Evolutionary conservation across 305 asterid species (phyloP), one percentile per base, ranked within the genome.

Genomic region (Lippia alba): DNA sequence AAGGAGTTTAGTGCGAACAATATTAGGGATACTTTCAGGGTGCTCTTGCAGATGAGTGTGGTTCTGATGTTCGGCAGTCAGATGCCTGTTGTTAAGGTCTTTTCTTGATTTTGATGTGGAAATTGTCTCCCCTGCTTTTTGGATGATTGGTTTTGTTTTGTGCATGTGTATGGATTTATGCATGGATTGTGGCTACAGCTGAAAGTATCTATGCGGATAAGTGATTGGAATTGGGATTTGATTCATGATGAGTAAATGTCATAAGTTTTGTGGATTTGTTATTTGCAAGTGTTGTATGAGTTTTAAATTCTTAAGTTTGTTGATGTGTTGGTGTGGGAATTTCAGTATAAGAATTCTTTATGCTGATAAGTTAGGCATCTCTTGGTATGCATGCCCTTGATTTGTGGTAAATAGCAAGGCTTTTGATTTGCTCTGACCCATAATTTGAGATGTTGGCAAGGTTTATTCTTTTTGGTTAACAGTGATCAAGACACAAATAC

Each of bases 11-110:
- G 79, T 60, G 90, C 87, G 30, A 87, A 85, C 69, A 84, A 85
- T 51, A 87, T 85, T 53, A 76, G 93, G 77, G 93, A 87, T 49
- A 85, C 93, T 62, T 87, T 87, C 53, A 76, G 90, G 74, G 93
- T 87, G 39, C 66, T 87, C 48, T 76, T 87, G 84, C 93, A 87
- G 83, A 87, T 87, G 93, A 74, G 90, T 15, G 90, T 79, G 51
- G 93, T 85, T 15, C 90, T 87, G 59, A 87, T 87, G 93, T 87
- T 85, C 75, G 93, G 93, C 67, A 88, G 87, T 55, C 90, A 87
- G 79, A 83, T 87, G 88, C 92, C 92, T 24, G 62, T 86, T 41
- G 70, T 86, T 66, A 86, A 86, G 86, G 92, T 84, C 50, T 19
- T 34, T 32, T 18, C 0, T n/a, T n/a, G n/a, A n/a, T n/a, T n/a